Percentiles rank a stretch among this genome's conserved stretches.
These are phyloP conservation scores for Hirsutella thompsonii DNA, from an alignment of 2,329 filamentous ascomycete species.

Conservation along the genomic window DNA sequence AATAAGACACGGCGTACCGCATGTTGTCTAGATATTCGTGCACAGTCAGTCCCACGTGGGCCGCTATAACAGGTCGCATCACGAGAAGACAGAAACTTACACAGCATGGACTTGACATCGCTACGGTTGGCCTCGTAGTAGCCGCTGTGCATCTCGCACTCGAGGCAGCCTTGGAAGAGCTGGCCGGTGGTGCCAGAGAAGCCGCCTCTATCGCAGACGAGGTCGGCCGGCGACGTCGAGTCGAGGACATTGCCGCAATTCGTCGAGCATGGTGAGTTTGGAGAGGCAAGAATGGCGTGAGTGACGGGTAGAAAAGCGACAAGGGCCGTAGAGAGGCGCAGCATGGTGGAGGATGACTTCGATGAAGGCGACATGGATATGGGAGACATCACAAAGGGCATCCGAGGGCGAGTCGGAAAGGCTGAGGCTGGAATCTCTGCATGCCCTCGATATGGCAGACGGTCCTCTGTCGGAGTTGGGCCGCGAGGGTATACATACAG, in stretches of 20 bases:
- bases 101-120: slow-evolving; percentile 41
- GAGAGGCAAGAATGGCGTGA: slow-evolving; percentile 27
- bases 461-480: not conserved
- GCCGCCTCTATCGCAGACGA: slow-evolving; percentile 30
- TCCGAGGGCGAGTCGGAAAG: not conserved
- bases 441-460: not conserved
- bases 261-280: slow-evolving; percentile 34
- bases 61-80: not conserved
- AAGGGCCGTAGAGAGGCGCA: not conserved
- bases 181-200: slow-evolving; percentile 28
- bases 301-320: slow-evolving; percentile 7
- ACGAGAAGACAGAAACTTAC: slow-evolving; percentile 25
- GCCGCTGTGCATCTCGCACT: slow-evolving; percentile 37
- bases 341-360: not conserved
- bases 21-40: slow-evolving; percentile 36
- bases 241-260: slow-evolving; percentile 41
- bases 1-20: slow-evolving; percentile 41
- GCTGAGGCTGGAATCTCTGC: not conserved
- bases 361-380: not conserved
- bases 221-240: slow-evolving; percentile 29
- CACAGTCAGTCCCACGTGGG: not conserved
- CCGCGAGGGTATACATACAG: not conserved
- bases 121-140: slow-evolving; percentile 31
- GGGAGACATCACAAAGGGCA: not conserved
- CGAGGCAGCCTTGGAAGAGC: slow-evolving; percentile 38